Percentiles rank a stretch among this genome's conserved stretches.
Conservation (phyloP, 192 early-diverging fungal species). For the Cladochytrium replicatum region DNA sequence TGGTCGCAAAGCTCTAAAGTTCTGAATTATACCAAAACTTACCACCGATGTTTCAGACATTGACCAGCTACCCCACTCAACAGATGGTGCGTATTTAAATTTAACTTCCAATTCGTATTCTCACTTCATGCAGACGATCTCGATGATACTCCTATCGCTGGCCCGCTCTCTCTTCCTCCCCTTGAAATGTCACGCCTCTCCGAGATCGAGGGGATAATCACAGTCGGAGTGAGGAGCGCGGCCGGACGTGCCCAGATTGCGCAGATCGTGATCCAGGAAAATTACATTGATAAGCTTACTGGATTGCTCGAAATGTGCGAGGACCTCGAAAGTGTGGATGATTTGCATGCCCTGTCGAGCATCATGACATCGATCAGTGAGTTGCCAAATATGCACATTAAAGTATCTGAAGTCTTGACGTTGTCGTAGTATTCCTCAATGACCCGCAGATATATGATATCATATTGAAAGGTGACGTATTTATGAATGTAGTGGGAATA, state of each 20-base stretch:
- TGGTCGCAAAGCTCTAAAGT: too few species aligned
- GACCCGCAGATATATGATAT: constrained; percentile 63
- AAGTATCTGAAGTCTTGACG: not conserved
- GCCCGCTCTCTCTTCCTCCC: constrained; percentile 30
- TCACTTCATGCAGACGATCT: not conserved
- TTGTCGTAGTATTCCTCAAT: constrained; percentile 57
- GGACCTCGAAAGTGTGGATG: constrained; percentile 66
- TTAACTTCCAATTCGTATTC: too few species aligned
- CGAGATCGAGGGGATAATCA: constrained; percentile 61
- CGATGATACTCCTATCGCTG: not conserved
- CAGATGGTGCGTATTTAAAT: too few species aligned
- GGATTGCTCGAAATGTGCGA: constrained; percentile 58
- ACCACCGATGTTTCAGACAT: constrained; percentile 12
- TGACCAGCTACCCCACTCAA: constrained; percentile 30
- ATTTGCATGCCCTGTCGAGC: constrained; percentile 60
- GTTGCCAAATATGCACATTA: constrained; percentile 4
- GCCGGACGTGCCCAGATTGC: constrained; percentile 55
- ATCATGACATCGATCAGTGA: constrained; percentile 69
- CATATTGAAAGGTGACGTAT: constrained; percentile 67
- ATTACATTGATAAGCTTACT: constrained; percentile 59
- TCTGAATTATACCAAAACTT: too few species aligned
- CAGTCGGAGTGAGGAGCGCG: constrained; percentile 38
- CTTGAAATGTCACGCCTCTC: constrained; percentile 59
- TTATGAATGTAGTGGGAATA: constrained; percentile 64
- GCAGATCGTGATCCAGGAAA: too few species aligned